Base-by-base conservation (phyloP, 2,329 filamentous ascomycete genomes). In the Colletotrichum shisoi region DNA sequence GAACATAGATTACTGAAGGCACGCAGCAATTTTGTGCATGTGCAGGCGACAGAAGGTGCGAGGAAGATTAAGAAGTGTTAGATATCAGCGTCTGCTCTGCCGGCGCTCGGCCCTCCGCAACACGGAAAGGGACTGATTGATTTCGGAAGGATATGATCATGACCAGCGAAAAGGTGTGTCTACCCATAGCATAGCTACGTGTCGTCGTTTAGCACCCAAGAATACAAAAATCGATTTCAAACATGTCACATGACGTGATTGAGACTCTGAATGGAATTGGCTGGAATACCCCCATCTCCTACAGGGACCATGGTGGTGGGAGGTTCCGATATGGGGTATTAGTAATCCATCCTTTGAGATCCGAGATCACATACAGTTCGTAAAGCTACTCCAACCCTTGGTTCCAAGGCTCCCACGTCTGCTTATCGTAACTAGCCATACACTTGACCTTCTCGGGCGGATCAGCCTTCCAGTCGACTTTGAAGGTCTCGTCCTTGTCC, bases 371-470 rank as follows among this genome's bases (percentile, higher is more conserved):
- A 17, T n/a, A n/a, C 24, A 51, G 27, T n/a, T 17, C 48, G 27
- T 11, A 7, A 5, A 17, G 6, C 49, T 37, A 68, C n/a, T 67
- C 62, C 9, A 62, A 13, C 8, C 56, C 65, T 69, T 79, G 76
- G 59, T 81, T 76, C 77, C 82, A 84, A 0, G 76, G 73, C 67
- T 76, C 71, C 76, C 80, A 83, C 12, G 69, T 76, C 71, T 84
- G 81, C 17, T 77, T 71, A 0, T 74, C 71, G 71, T 78, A 83
- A 1, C 62, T 72, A 2, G 79, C 78, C 74, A 84, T 84, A 58
- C 83, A 86, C 64, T 79, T 82, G 27, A 86, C 80, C 64, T 76
- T 72, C 8, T 76, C 75, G 0, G 84, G 84, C 4, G 84, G 83
- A 5, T 76, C 70, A 1, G 51, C 66, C 15, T 75, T 70, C 84